Conservation (phyloP, 179 eudicot genomes). For the Camellia oleifera region DNA sequence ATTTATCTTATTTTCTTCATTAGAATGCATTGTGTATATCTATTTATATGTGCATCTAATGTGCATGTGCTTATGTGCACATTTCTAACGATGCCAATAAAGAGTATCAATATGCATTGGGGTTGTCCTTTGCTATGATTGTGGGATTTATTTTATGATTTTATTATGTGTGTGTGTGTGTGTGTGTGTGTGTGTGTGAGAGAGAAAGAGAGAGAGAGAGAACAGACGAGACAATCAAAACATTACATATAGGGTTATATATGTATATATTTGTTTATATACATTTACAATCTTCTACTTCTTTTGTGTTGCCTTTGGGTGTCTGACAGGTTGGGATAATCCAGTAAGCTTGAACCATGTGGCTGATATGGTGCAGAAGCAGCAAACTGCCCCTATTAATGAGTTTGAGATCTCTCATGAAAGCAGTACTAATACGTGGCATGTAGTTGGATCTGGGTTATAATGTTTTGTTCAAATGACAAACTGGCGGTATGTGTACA, state of each 20-base stretch:
- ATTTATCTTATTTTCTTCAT: not conserved
- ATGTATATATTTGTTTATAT: not conserved
- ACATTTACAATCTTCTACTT: not conserved
- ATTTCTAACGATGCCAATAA: not conserved
- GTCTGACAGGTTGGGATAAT: conserved; percentile 38
- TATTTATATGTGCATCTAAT: not conserved
- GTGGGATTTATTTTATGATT: not conserved
- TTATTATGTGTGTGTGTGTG: not conserved
- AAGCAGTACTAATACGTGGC: conserved; percentile 57
- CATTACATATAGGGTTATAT: not conserved
- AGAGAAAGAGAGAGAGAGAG: not conserved
- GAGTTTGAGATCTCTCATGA: conserved; percentile 79
- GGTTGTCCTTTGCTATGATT: not conserved
- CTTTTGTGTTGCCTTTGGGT: not conserved
- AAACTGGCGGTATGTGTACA: conserved; percentile 73
- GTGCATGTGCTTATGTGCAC: not conserved
- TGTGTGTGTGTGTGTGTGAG: too few species aligned
- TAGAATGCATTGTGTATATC: too few species aligned
- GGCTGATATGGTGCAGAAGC: conserved; percentile 77
- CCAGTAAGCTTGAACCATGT: conserved; percentile 66
- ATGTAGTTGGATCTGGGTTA: conserved; percentile 79
- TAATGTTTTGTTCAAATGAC: conserved; percentile 97
- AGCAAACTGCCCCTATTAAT: conserved; percentile 65
- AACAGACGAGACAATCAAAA: not conserved
- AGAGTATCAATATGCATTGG: conserved; percentile 4